A percentile compares a stretch with the other conserved stretches of the same genome.
These are phyloP conservation scores for Physocladia obscura DNA, from an alignment of 192 early-diverging fungal species.

Conservation along the genomic window DNA sequence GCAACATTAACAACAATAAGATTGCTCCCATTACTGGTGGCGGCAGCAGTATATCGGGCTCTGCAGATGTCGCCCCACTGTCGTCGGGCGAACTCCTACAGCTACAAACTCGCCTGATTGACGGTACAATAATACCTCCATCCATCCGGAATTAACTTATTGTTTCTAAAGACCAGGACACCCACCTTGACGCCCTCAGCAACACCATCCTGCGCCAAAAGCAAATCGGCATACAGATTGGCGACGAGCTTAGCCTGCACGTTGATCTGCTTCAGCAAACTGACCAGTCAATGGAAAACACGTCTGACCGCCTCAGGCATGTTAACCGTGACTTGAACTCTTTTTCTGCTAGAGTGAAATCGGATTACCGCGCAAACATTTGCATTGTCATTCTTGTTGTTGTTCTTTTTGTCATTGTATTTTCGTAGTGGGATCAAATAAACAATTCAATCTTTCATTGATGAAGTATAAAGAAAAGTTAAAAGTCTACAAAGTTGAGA, in stretches of 20 bases:
- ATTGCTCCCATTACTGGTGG: background rate
- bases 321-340: background rate
- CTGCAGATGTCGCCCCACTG: conserved; percentile 37
- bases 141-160: conserved; percentile 4
- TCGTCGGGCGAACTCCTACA: conserved; percentile 50
- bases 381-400: conserved; percentile 7
- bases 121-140: conserved; percentile 43
- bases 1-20: conserved; percentile 6
- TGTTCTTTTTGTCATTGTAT: conserved; percentile 21
- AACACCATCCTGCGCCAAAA: conserved; percentile 64
- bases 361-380: conserved; percentile 18
- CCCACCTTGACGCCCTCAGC: conserved; percentile 66
- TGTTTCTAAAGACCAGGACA: conserved; percentile 68
- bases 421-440: too few relatives aligned
- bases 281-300: conserved; percentile 60
- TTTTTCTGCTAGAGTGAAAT: background rate
- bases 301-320: conserved; percentile 21
- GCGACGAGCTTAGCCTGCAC: conserved; percentile 73
- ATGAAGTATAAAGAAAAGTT: too few relatives aligned
- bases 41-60: conserved; percentile 37
- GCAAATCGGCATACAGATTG: conserved; percentile 69
- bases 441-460: too few relatives aligned
- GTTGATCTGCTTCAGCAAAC: conserved; percentile 72
- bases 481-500: too few relatives aligned
- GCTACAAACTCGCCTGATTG: conserved; percentile 65